A percentile compares a stretch with the other conserved stretches of the same genome.
These are phyloP conservation scores for Aspergillus homomorphus DNA, from an alignment of 495 filamentous ascomycete species.

Conservation along the genomic window DNA sequence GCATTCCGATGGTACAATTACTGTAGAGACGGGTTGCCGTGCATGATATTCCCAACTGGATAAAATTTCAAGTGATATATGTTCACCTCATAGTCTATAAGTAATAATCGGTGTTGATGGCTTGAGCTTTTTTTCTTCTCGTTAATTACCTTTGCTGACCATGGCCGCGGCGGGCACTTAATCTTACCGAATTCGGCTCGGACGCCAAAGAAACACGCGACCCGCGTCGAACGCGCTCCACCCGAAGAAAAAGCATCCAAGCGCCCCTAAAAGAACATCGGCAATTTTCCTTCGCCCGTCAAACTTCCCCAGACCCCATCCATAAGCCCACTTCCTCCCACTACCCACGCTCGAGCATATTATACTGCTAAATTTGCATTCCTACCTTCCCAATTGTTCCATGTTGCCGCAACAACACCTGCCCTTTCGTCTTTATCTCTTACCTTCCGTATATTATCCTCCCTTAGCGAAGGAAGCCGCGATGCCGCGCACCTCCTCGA, in stretches of 20 bases:
- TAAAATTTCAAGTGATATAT: too few relatives aligned
- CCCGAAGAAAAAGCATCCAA: neutral
- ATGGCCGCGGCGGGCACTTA: neutral
- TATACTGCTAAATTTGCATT: neutral
- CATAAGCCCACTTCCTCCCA: neutral
- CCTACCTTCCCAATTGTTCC: conserved; percentile 16
- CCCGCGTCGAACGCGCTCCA: conserved; percentile 9
- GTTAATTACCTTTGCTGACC: neutral
- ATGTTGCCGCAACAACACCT: conserved; percentile 22
- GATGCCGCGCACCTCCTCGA: conserved; percentile 38
- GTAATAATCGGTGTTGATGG: neutral
- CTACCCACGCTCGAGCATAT: neutral
- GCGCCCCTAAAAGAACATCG: neutral
- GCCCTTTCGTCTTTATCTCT: conserved; percentile 10
- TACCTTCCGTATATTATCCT: neutral
- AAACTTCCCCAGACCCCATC: neutral
- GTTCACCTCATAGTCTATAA: too few relatives aligned
- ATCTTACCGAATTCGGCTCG: conserved; percentile 9
- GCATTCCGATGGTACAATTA: conserved; percentile 26
- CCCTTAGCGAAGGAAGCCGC: conserved; percentile 21
- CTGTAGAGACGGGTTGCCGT: conserved; percentile 26
- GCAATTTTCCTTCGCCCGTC: neutral
- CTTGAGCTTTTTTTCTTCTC: neutral
- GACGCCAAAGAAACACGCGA: conserved; percentile 11
- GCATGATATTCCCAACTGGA: neutral